Base-by-base conservation (phyloP, 2,329 filamentous ascomycete species). In the Penicillium aurantiogriseum region DNA sequence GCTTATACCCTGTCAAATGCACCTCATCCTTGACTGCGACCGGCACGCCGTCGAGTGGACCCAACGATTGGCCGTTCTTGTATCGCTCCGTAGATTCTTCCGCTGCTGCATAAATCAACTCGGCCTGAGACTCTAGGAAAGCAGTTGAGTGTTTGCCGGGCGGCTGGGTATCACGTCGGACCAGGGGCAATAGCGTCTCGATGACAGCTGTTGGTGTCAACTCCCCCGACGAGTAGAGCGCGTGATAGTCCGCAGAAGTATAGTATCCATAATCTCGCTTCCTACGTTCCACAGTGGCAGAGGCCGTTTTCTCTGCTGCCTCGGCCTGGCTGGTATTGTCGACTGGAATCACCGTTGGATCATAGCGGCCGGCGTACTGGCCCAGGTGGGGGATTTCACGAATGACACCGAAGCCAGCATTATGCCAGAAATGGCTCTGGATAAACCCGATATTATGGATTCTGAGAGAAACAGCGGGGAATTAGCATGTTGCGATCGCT, bases 1-100 rank as follows among this genome's bases (percentile, higher is more conserved):
- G 84, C 50, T 84, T 81, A 70, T 91, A 92, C 15, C 89, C 90
- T 62, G 85, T 80, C 33, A 92, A 78, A 62, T 88, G 81, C 17
- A 88, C 81, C 68, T 96, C 91, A 69, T 95, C 91, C 76, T 96
- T 96, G 66, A 94, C 84, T 0, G 88, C 89, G 48, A 95, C 83
- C 0, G 91, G 92, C 1, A 96, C 85, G 13, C 92, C 92, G 67
- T 96, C 92, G 8, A 96, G 77, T 5, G 90, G 77, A 13, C 90
- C 82, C 17, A 91, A 73, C 0, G 86, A 81, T 60, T 81, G 81
- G 0, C 89, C 88, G 17, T 81, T 77, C 57, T 85, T 84, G 74
- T 89, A 96, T 45, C 92, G 81, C 69, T 84, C 79, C 0, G 91
- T 89, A 1, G 91, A 94, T 8, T 83, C 88, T 64, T 81, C 81